Base-by-base conservation (phyloP, 2,329 filamentous ascomycete genomes). In the Alternaria triticimaculans region DNA sequence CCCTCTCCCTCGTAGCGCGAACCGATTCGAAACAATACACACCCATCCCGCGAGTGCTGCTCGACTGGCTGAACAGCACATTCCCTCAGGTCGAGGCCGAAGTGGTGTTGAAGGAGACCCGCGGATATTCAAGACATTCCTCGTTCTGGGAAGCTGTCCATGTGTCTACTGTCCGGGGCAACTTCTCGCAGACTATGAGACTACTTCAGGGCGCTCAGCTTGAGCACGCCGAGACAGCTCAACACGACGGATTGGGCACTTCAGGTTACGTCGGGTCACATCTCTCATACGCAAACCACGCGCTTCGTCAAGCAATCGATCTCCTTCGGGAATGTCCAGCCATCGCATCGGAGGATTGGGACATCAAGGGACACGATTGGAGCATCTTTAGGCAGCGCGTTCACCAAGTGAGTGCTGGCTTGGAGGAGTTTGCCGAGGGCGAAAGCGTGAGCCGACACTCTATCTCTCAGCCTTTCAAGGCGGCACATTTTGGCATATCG, bases 101-200 rank as follows among this genome's bases (percentile, higher is more conserved):
- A 41, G 84, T 89, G 5, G 86, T 97, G 23, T 82, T 87, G 65
- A 84, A 85, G 26, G 82, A 89, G 70, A 85, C 85, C 49, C 92
- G 92, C 1, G 92, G 92, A 63, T 92, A 94, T 21, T 91, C 93
- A 2, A 88, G 89, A 46, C 92, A 96, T 73, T 83, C 86, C 25
- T 84, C 91, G 37, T 98, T 93, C 80, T 98, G 95, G 95, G 92
- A 94, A 75, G 89, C 89, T 2, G 83, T 97, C n/a, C 92, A 73
- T 20, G 66, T 88, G 59, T 85, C 89, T 14, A 84, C 94, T 21
- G 83, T 97, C 25, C 91, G 94, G 50, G 95, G 94, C 45, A 90
- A 91, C 62, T 87, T 97, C 46, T 72, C 79, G 14, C 88, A 88
- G 45, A 90, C 90, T 2, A 84, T 90, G n/a, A 82, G 86, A 50